Conservation (phyloP, 2,329 filamentous ascomycete genomes). For the Xylaria sp. region DNA sequence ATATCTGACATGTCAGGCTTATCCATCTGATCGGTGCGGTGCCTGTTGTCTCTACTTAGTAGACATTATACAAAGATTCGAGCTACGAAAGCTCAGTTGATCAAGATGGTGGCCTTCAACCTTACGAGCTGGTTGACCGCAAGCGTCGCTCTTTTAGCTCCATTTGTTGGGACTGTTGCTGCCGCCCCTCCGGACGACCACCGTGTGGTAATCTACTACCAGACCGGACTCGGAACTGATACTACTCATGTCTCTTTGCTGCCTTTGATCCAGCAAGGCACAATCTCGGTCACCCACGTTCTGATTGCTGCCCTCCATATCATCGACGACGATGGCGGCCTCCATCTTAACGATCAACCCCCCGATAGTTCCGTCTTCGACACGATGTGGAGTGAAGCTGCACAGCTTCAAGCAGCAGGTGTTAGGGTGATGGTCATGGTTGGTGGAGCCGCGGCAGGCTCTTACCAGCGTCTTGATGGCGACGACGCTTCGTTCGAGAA, state of each 20-base stretch:
- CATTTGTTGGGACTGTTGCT: constrained; percentile 34
- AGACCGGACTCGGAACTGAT: constrained; percentile 60
- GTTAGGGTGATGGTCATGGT: constrained; percentile 79
- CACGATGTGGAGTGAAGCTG: constrained; percentile 82
- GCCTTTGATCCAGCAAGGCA: constrained; percentile 59
- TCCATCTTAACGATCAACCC: constrained; percentile 83
- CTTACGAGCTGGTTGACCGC: constrained; percentile 39
- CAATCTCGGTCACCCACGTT: constrained; percentile 76
- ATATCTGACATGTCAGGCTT: constrained; percentile 2
- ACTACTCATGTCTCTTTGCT: constrained; percentile 62
- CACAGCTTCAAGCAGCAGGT: constrained; percentile 75
- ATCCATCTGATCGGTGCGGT: constrained; percentile 22
- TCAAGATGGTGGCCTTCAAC: constrained; percentile 44
- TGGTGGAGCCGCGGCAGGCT: constrained; percentile 59
- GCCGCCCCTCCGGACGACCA: constrained; percentile 45
- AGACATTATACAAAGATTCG: constrained; percentile 5
- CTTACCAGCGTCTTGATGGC: constrained; percentile 70
- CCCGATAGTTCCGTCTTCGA: constrained; percentile 75
- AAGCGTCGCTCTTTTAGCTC: constrained; percentile 42
- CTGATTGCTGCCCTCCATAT: constrained; percentile 90
- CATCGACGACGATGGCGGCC: constrained; percentile 71
- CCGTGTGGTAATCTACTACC: constrained; percentile 57
- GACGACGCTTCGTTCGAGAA: constrained; percentile 71
- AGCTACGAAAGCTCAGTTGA: constrained; percentile 16
- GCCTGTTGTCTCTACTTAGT: neutral